phyloP scores from a whole-genome alignment of 257 asterid species.

The Paraleonurus japonicus region DNA sequence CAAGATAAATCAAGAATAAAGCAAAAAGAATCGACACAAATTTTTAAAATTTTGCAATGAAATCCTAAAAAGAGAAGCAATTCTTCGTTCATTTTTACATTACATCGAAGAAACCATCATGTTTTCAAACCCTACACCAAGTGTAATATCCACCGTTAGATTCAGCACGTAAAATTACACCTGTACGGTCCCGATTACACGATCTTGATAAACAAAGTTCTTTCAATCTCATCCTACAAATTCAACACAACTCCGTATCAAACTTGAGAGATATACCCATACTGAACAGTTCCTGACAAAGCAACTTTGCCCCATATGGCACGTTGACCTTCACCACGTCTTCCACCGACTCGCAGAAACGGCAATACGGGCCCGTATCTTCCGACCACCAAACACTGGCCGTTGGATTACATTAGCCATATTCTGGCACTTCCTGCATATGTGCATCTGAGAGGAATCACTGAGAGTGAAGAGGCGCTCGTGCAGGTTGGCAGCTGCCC shows the following conservation, averaged over 20 bases:
- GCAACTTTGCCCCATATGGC: constrained; percentile 91
- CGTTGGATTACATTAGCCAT: constrained; percentile 82
- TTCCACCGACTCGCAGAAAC: constrained; percentile 74
- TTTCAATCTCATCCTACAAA: neutral
- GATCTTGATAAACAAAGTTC: neutral
- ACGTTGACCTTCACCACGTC: constrained; percentile 74
- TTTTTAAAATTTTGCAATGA: neutral
- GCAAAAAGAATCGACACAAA: neutral
- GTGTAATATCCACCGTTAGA: too few relatives aligned
- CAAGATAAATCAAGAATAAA: neutral
- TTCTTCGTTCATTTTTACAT: neutral
- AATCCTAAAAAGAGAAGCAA: neutral
- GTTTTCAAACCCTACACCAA: too few relatives aligned
- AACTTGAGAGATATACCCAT: constrained; percentile 85
- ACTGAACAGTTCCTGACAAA: constrained; percentile 88
- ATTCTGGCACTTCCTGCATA: constrained; percentile 71
- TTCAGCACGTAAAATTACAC: neutral
- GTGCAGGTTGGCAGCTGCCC: constrained; percentile 83
- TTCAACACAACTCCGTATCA: constrained; percentile 74
- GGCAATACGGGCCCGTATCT: constrained; percentile 78
- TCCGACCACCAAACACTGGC: constrained; percentile 57
- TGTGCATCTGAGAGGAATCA: constrained; percentile 81
- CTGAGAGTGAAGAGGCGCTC: constrained; percentile 94
- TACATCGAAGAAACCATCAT: too few relatives aligned
- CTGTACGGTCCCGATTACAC: neutral